phyloP scores from a whole-genome alignment of 23 red algal genomes.

The Pyropia yezoensis region DNA sequence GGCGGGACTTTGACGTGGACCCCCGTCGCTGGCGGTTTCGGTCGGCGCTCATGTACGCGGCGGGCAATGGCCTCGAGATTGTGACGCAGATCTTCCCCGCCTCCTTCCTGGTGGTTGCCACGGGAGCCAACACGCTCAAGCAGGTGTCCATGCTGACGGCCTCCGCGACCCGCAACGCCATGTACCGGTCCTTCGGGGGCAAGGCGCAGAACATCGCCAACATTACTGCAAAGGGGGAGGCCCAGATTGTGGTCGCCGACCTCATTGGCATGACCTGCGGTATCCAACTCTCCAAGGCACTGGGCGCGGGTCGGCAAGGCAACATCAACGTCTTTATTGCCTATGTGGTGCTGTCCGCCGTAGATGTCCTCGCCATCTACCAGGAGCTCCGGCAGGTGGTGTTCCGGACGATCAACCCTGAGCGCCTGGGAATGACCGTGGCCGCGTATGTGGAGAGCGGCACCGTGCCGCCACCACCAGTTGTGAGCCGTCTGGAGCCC shows the following conservation, averaged over 20 bases:
- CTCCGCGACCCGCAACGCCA: conserved; percentile 93
- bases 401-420: conserved; percentile 90
- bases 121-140: conserved; percentile 84
- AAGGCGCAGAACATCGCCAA: conserved; percentile 89
- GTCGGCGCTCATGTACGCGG: conserved; percentile 73
- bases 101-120: conserved; percentile 85
- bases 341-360: conserved; percentile 51
- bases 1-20: conserved; percentile 94
- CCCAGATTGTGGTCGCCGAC: conserved; percentile 94
- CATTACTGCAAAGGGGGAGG: conserved; percentile 98
- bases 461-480: conserved; percentile 34
- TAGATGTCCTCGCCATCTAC: conserved; percentile 90
- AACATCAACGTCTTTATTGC: conserved; percentile 40
- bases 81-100: conserved; percentile 88
- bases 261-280: conserved; percentile 89
- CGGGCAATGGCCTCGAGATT: conserved; percentile 94
- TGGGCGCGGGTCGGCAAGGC: conserved; percentile 30
- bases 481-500: conserved; percentile 60
- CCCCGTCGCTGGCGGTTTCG: conserved; percentile 91
- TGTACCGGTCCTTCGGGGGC: conserved; percentile 93
- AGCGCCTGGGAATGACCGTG: conserved; percentile 74
- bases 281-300: conserved; percentile 69
- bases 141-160: conserved; percentile 91
- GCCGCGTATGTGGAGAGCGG: conserved; percentile 66
- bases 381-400: conserved; percentile 89